Percentiles rank a stretch among this genome's conserved stretches.
Evolutionary conservation across 306 rosid genomes (phyloP).

Genomic region (Neltuma alba): DNA sequence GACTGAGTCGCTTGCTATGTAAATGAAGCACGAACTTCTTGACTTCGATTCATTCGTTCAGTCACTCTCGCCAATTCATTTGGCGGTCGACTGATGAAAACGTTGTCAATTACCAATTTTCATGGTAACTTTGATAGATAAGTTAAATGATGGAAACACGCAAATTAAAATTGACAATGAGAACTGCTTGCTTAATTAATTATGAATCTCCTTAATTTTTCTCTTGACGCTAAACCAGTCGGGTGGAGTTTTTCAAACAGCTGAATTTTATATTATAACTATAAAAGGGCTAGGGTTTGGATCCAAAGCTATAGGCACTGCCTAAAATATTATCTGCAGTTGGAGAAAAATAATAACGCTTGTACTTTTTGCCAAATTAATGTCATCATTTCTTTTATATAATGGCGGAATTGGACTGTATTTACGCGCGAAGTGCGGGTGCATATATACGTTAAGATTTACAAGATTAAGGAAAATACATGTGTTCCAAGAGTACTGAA

Average conservation of each 20-base stretch:
- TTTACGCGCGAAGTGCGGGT: too few relatives aligned
- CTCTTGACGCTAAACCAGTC: not conserved
- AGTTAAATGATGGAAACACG: not conserved
- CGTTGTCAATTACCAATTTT: slow-evolving; percentile 3
- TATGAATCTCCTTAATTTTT: not conserved
- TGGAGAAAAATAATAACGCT: not conserved
- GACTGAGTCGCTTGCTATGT: not conserved
- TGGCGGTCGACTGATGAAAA: not conserved
- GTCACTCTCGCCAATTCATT: not conserved
- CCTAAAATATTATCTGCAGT: not conserved
- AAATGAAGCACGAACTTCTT: not conserved
- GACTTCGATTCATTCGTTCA: not conserved
- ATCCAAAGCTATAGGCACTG: not conserved
- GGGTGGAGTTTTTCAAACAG: not conserved
- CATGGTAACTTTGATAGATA: not conserved
- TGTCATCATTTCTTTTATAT: not conserved
- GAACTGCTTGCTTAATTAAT: not conserved
- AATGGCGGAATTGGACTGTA: too few relatives aligned
- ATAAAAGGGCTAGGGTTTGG: not conserved
- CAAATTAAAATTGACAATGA: not conserved
- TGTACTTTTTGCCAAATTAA: not conserved
- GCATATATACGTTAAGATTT: not conserved
- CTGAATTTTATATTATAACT: not conserved
- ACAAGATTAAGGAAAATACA: not conserved
- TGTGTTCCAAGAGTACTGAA: not conserved